These are phyloP conservation scores for Xeromyces bisporus DNA, from an alignment of 495 filamentous ascomycete species.

Conservation along the genomic window DNA sequence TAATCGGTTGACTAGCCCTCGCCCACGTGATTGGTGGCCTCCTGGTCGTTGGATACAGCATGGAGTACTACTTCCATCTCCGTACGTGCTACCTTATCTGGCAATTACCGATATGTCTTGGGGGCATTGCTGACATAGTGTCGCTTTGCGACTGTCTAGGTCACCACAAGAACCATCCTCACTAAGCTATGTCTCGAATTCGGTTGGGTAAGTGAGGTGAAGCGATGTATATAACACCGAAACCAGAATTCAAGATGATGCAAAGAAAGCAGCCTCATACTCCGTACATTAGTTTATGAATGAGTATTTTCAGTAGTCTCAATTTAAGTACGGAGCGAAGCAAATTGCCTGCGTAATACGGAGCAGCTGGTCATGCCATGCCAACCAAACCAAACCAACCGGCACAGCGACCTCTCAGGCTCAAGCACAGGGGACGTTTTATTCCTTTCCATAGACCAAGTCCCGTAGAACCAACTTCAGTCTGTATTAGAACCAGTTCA, in stretches of 20 bases:
- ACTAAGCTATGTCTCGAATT: conserved; percentile 39
- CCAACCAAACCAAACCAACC: no score
- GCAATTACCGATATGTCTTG: background rate
- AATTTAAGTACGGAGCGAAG: no score
- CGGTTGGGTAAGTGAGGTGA: conserved; percentile 11
- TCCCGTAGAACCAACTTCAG: no score
- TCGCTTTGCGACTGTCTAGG: conserved; percentile 33
- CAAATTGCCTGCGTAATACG: no score
- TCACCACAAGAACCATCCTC: conserved; percentile 98
- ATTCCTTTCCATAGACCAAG: no score
- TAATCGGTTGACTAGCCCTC: conserved; percentile 42
- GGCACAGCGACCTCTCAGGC: no score
- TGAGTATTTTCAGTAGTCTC: no score
- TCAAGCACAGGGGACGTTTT: no score
- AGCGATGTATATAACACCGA: conserved; percentile 27
- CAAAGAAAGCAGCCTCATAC: conserved; percentile 7
- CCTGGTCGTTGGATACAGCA: conserved; percentile 68
- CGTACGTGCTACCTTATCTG: conserved; percentile 48
- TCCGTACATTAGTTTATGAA: background rate
- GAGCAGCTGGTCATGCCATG: no score
- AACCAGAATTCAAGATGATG: conserved; percentile 15
- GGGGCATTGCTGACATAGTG: conserved; percentile 3
- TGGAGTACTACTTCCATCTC: conserved; percentile 99
- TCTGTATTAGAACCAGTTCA: no score
- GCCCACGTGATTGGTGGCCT: conserved; percentile 67